Percentiles rank a stretch among this genome's conserved stretches.
phyloP scores from a whole-genome alignment of 805 yeast genomes.

The Candida maesae region DNA sequence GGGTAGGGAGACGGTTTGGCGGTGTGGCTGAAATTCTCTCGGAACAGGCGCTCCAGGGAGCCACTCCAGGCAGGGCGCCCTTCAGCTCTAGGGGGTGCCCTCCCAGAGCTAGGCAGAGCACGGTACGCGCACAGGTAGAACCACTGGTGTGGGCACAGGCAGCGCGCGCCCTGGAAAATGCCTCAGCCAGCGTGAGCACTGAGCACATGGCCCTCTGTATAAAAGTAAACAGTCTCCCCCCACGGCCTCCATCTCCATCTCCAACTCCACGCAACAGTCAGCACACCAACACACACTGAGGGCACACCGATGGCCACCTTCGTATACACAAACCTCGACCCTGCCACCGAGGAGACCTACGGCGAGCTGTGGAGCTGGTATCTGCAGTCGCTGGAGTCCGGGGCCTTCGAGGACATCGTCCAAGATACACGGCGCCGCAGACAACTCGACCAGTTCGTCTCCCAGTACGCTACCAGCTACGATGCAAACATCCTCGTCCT shows the following conservation, averaged over 20 bases:
- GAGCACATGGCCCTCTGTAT: no score
- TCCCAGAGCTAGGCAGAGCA: background rate
- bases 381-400: conserved; percentile 14
- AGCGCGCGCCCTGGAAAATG: conserved; percentile 12
- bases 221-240: background rate
- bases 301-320: conserved; percentile 13
- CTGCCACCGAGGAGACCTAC: conserved; percentile 11
- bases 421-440: conserved; percentile 11
- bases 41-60: conserved; percentile 2
- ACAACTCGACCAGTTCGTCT: conserved; percentile 13
- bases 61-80: no score
- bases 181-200: no score
- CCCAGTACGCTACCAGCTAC: conserved; percentile 10
- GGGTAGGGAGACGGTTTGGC: background rate
- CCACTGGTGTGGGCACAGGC: no score
- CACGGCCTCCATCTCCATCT: background rate
- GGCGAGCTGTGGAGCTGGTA: conserved; percentile 20
- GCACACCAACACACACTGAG: no score
- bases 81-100: no score
- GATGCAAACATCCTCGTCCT: conserved; percentile 17
- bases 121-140: background rate
- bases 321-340: conserved; percentile 15
- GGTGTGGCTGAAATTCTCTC: conserved; percentile 14
- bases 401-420: conserved; percentile 17
- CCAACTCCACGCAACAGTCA: no score